Evolutionary conservation across 2,329 filamentous ascomycete genomes (phyloP), one percentile per base, ranked within the genome.

Genomic region (Pseudogymnoascus sp.): DNA sequence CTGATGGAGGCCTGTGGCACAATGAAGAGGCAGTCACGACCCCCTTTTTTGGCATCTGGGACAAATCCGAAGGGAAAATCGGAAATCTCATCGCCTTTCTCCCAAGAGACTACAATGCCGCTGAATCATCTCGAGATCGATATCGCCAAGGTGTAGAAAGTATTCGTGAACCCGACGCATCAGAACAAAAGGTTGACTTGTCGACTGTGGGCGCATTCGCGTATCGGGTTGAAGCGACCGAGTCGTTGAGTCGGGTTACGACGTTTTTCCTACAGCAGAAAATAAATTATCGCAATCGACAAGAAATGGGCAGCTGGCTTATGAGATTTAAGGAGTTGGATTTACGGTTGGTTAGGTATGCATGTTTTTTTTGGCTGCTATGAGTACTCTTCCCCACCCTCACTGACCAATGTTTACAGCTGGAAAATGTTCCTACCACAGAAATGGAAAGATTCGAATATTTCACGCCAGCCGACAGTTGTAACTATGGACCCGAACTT

Each of bases 251-350:
- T 51, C 73, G 75, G 0, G 77, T 80, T 0, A 79, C 73, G 0
- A 77, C 73, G 0, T 80, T 77, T 64, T 80, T 81, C 51, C 71
- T 80, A 0, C 77, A 78, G 48, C 77, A 79, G 60, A 69, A 69
- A 5, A 73, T 80, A 31, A 73, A 79, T 63, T 71, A 76, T 11
- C 67, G 69, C 5, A 72, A 77, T 61, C 71, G 73, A 0, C 73
- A 76, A 4, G 75, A 79, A 43, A 73, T 79, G 10, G 70, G 75
- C 4, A 72, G 73, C 39, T 80, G 76, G 79, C 70, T 80, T 2
- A 78, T 74, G 5, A 69, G 78, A 4, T 80, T 80, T 69, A 80
- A 80, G 25, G 78, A 80, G 65, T 68, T 80, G 1, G 79, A 80
- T 64, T 66, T 80, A 1, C 75, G 77, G 0, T 70, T 80, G 0